Conservation (phyloP, 805 yeast genomes). For the Candida multigemmis region DNA sequence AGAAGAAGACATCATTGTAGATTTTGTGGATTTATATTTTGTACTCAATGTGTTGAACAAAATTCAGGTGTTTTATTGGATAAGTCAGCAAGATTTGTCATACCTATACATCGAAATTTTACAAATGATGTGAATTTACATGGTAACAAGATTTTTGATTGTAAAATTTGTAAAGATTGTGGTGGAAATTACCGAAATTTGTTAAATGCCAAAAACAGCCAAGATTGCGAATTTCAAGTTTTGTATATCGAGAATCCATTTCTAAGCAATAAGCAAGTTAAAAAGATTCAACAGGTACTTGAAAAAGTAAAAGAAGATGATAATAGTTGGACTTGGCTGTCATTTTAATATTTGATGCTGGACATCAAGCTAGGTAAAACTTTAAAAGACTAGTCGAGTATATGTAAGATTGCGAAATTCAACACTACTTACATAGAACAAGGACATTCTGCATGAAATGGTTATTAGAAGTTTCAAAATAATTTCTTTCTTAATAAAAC, state of each 20-base stretch:
- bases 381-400: no score
- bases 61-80: conserved; percentile 8
- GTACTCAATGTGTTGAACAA: conserved; percentile 19
- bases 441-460: no score
- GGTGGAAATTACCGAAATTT: conserved; percentile 13
- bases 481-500: no score
- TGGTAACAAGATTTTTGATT: conserved; percentile 1
- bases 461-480: no score
- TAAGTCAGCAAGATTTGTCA: conserved; percentile 20
- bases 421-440: no score
- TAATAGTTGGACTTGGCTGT: conserved; percentile 47
- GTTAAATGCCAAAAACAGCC: conserved; percentile 5
- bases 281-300: neutral
- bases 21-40: conserved; percentile 41
- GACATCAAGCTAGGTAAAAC: no score
- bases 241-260: conserved; percentile 24
- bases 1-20: conserved; percentile 40
- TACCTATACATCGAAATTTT: conserved; percentile 23
- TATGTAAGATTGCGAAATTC: no score
- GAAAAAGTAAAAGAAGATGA: conserved; percentile 5
- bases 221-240: conserved; percentile 5
- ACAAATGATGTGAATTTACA: neutral
- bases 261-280: conserved; percentile 3
- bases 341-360: conserved; percentile 34
- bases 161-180: conserved; percentile 26